Conservation (phyloP, 306 rosid species). For the Bauhinia variegata region DNA sequence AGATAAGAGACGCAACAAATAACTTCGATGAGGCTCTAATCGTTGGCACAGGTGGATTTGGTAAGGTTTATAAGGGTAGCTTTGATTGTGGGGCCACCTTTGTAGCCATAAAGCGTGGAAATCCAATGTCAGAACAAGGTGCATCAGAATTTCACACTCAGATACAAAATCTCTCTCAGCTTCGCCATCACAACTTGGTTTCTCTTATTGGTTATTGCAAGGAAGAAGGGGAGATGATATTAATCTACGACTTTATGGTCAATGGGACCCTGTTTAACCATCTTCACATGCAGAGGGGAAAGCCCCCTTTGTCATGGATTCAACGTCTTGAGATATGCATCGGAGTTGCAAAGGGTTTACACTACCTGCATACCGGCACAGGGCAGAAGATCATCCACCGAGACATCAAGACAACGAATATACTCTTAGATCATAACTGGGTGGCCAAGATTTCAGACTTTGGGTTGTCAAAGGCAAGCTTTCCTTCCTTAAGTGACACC, state of each 20-base stretch:
- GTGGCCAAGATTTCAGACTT: slow-evolving; percentile 49
- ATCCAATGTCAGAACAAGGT: slow-evolving; percentile 50
- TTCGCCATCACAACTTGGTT: slow-evolving; percentile 41
- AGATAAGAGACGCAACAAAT: slow-evolving; percentile 41
- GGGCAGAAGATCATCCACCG: slow-evolving; percentile 47
- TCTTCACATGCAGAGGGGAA: slow-evolving; percentile 39
- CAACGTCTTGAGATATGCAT: slow-evolving; percentile 53
- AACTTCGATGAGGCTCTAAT: slow-evolving; percentile 37
- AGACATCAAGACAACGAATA: slow-evolving; percentile 52
- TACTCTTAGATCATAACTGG: slow-evolving; percentile 45
- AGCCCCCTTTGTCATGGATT: slow-evolving; percentile 42
- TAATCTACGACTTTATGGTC: slow-evolving; percentile 46
- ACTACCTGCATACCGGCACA: slow-evolving; percentile 49
- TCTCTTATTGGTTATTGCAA: slow-evolving; percentile 47
- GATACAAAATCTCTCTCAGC: slow-evolving; percentile 40
- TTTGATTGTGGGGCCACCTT: slow-evolving; percentile 28
- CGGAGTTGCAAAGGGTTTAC: slow-evolving; percentile 48
- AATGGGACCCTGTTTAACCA: slow-evolving; percentile 40
- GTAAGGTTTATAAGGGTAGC: slow-evolving; percentile 43
- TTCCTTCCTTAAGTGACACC: slow-evolving; percentile 25
- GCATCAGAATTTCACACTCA: slow-evolving; percentile 42
- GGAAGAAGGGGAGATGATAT: slow-evolving; percentile 54
- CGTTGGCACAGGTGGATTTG: slow-evolving; percentile 43
- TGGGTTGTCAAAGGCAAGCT: slow-evolving; percentile 47
- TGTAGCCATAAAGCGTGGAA: slow-evolving; percentile 42